These are phyloP conservation scores for Paxillus rubicundulus DNA, from an alignment of 768 basidiomycete species.

Conservation along the genomic window DNA sequence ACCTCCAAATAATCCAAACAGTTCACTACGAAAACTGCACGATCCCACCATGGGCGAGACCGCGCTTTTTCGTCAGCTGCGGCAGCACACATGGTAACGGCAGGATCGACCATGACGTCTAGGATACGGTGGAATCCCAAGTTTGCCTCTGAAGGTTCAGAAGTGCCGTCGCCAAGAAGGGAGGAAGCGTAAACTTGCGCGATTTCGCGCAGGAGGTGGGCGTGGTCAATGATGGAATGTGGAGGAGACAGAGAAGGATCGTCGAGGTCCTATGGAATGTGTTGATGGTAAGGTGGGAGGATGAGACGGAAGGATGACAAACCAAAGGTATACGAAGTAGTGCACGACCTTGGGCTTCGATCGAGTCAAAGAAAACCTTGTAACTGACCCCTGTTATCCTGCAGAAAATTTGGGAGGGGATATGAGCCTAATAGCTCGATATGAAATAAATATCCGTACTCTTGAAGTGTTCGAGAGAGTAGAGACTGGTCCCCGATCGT, in stretches of 20 bases:
- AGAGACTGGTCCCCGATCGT: constrained; percentile 86
- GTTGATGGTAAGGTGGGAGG: neutral
- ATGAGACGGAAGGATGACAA: constrained; percentile 14
- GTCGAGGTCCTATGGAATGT: constrained; percentile 50
- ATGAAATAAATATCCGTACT: constrained; percentile 48
- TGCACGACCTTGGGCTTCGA: constrained; percentile 79
- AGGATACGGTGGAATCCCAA: constrained; percentile 47
- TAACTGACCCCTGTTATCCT: constrained; percentile 83
- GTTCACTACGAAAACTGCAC: constrained; percentile 80
- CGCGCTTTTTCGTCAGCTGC: constrained; percentile 65
- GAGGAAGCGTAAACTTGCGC: constrained; percentile 88
- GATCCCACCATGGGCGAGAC: constrained; percentile 68
- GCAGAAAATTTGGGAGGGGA: neutral
- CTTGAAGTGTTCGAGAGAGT: constrained; percentile 71
- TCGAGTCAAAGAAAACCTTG: constrained; percentile 83
- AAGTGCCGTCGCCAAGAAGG: constrained; percentile 53
- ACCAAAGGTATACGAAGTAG: constrained; percentile 55
- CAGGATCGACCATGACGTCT: constrained; percentile 83
- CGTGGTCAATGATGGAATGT: constrained; percentile 73
- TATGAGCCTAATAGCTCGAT: neutral
- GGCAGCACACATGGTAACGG: constrained; percentile 67
- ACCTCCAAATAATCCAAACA: constrained; percentile 84
- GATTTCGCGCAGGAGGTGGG: constrained; percentile 82
- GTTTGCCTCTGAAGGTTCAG: constrained; percentile 9
- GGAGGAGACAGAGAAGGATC: constrained; percentile 76